phyloP scores from a whole-genome alignment of 1,139 yeast genomes.

The Eremothecium sinecaudum region DNA sequence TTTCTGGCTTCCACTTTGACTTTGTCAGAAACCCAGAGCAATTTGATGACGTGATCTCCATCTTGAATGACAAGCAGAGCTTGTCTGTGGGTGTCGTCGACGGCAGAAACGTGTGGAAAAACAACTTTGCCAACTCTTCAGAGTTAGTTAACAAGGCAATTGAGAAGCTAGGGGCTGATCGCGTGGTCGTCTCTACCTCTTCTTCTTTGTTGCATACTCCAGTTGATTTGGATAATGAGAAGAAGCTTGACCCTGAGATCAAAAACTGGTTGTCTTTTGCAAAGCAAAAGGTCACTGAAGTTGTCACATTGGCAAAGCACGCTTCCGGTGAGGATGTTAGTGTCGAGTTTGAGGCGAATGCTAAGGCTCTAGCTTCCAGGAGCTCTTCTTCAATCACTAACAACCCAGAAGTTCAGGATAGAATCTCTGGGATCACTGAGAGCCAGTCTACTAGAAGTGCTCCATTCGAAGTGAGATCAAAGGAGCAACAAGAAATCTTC shows the following conservation, averaged over 20 bases:
- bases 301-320: constrained; percentile 83
- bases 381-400: constrained; percentile 79
- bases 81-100: constrained; percentile 95
- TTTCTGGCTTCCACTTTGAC: constrained; percentile 93
- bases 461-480: constrained; percentile 80
- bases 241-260: constrained; percentile 79
- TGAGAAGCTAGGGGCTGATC: constrained; percentile 75
- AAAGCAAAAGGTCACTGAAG: constrained; percentile 88
- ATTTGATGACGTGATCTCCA: constrained; percentile 68
- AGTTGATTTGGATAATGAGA: constrained; percentile 86
- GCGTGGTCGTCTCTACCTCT: constrained; percentile 87
- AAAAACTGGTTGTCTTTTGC: constrained; percentile 99
- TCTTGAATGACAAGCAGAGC: constrained; percentile 58
- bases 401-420: constrained; percentile 81
- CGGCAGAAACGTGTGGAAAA: constrained; percentile 99
- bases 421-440: constrained; percentile 74
- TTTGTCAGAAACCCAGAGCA: constrained; percentile 95
- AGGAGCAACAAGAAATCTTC: constrained; percentile 76
- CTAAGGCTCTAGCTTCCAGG: constrained; percentile 80
- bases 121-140: constrained; percentile 81
- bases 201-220: constrained; percentile 98
- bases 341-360: constrained; percentile 66
- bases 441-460: constrained; percentile 75
- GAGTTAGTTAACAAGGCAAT: constrained; percentile 73
- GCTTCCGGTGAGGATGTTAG: constrained; percentile 73